phyloP scores from a whole-genome alignment of 768 basidiomycete genomes.

The Lyophyllum shimeji region DNA sequence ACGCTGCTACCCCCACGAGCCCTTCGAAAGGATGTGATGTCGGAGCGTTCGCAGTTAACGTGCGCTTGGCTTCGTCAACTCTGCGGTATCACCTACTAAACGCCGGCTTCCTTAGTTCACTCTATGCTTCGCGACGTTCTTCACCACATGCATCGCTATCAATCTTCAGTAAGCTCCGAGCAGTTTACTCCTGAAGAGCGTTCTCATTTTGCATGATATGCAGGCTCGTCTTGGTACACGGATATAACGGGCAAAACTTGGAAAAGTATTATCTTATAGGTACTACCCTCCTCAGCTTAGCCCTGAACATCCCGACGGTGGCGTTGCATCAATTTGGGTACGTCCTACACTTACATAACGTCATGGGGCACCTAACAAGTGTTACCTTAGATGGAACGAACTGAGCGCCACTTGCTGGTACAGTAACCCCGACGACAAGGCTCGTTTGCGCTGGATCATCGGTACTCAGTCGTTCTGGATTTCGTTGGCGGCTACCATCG shows the following conservation, averaged over 20 bases:
- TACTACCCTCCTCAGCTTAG: conserved; percentile 15
- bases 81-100: not conserved
- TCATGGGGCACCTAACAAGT: not conserved
- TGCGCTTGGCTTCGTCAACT: not conserved
- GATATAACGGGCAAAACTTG: conserved; percentile 23
- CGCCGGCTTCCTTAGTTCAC: conserved; percentile 11
- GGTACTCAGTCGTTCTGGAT: conserved; percentile 12
- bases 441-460: conserved; percentile 8
- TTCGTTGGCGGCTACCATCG: conserved; percentile 8
- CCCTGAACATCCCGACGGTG: conserved; percentile 18
- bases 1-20: conserved; percentile 12
- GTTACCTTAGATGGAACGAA: conserved; percentile 11
- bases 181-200: not conserved
- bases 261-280: conserved; percentile 26
- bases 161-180: conserved; percentile 22
- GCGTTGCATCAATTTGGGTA: conserved; percentile 24
- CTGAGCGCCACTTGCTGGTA: conserved; percentile 11
- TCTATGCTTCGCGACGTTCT: conserved; percentile 21
- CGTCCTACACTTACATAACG: not conserved
- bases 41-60: conserved; percentile 24
- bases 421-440: conserved; percentile 7
- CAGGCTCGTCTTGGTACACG: conserved; percentile 25
- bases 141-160: conserved; percentile 24
- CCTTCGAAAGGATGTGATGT: conserved; percentile 16
- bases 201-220: not conserved